Evolutionary conservation across 306 rosid species (phyloP), one percentile per base, ranked within the genome.

Genomic region (Prunus fruticosa): DNA sequence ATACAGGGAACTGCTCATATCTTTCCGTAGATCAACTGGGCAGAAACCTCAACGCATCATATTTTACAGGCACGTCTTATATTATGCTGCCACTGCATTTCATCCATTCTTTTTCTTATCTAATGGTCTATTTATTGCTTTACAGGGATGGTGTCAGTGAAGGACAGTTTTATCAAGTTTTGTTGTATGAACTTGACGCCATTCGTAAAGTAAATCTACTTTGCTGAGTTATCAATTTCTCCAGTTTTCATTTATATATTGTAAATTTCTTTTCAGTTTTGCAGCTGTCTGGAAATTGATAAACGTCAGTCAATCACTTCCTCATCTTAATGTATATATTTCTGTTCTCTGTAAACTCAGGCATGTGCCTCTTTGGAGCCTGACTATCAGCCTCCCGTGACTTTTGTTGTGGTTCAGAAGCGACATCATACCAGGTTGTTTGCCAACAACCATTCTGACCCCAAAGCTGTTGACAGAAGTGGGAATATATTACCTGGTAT

Each of bases 91-190:
- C 30, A 3, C 14, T 25, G 6, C 2, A 19, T 46, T 58, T n/a
- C 76, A n/a, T 73, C 10, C 2, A 3, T 2, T 63, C 23, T 51
- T 19, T 68, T 70, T 8, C 46, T 32, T n/a, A 2, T 63, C 19
- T 75, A 69, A 68, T 69, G 34, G 3, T 56, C 28, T 38, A 47
- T 72, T 23, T 11, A 25, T 19, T 74, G 30, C 11, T 34, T 11
- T 86, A 65, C 82, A 95, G 99, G 91, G 99, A 95, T 82, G 99
- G 99, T 27, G 99, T 95, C 22, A 92, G 97, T 13, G 99, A 95
- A 43, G 74, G 71, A 38, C 93, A 91, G 74, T 91, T 91, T 85
- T 86, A 91, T 87, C 96, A 91, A 76, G 92, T 89, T 81, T 79
- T 91, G 84, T 82, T 89, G 67, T 82, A 84, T 54, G 93, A 91